These are phyloP conservation scores for Penicillium sp. DNA, from an alignment of 2,329 filamentous ascomycete genomes.

Conservation along the genomic window DNA sequence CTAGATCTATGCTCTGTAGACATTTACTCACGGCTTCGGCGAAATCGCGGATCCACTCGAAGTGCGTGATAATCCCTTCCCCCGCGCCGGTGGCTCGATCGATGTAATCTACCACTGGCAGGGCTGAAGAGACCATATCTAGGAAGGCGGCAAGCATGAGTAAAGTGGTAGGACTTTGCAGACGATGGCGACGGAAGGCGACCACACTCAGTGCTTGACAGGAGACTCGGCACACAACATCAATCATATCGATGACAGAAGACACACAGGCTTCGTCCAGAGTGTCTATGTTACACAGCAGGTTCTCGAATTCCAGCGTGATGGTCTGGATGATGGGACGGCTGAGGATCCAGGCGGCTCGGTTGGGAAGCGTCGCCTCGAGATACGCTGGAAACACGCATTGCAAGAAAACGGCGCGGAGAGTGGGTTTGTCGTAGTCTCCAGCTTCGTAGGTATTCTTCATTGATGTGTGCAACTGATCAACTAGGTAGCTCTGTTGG, in stretches of 20 bases:
- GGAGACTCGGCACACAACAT: constrained; percentile 39
- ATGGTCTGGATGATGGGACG: constrained; percentile 53
- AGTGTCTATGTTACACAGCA: constrained; percentile 49
- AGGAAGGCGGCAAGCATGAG: constrained; percentile 41
- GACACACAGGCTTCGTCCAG: constrained; percentile 39
- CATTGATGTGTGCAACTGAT: constrained; percentile 54
- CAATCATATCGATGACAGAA: constrained; percentile 37
- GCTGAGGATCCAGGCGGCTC: constrained; percentile 52
- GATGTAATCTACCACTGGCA: constrained; percentile 50
- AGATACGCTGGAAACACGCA: constrained; percentile 59
- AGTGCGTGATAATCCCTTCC: constrained; percentile 27
- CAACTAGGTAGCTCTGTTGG: constrained; percentile 56
- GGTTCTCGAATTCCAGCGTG: constrained; percentile 40
- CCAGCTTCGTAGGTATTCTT: constrained; percentile 45
- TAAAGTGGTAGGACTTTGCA: constrained; percentile 42
- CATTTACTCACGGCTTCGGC: constrained; percentile 15
- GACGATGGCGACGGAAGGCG: constrained; percentile 30
- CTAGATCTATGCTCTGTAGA: background rate
- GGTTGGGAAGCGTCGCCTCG: constrained; percentile 45
- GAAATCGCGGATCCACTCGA: constrained; percentile 44
- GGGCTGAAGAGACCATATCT: constrained; percentile 40
- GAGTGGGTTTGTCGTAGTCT: constrained; percentile 39
- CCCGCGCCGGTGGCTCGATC: constrained; percentile 33
- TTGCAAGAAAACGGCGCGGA: constrained; percentile 53
- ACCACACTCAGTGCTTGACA: constrained; percentile 38